Conservation (phyloP, 1,284 basidiomycete species). For the Pseudozyma tsukubaensis region DNA sequence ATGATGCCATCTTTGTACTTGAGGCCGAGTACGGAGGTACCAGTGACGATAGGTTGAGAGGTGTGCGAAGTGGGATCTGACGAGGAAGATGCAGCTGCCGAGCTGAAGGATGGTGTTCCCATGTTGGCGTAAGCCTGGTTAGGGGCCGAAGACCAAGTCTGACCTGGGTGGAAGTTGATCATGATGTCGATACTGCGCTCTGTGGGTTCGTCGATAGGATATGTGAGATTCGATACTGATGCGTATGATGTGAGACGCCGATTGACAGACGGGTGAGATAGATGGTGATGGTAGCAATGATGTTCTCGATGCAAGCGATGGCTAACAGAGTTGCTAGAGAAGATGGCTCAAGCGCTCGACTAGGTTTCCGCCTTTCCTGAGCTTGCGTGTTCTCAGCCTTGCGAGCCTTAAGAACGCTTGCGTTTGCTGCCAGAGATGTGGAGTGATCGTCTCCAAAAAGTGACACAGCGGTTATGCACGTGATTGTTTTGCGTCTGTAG, state of each 20-base stretch:
- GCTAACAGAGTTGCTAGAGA: neutral
- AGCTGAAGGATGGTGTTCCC: conserved; percentile 65
- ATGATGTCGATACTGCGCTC: conserved; percentile 5
- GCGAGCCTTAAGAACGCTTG: conserved; percentile 23
- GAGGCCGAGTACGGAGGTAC: conserved; percentile 92
- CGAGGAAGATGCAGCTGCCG: conserved; percentile 34
- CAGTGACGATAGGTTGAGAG: conserved; percentile 92
- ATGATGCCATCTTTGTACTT: conserved; percentile 97
- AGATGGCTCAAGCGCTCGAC: conserved; percentile 36
- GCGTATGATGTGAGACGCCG: neutral
- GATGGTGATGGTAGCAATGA: neutral
- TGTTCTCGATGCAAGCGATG: neutral
- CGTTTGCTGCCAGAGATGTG: conserved; percentile 20
- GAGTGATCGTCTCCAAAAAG: conserved; percentile 38
- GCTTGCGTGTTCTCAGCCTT: conserved; percentile 38
- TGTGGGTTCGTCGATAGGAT: neutral
- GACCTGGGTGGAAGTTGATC: conserved; percentile 51
- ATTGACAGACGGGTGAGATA: neutral
- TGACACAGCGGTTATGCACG: neutral
- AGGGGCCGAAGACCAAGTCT: conserved; percentile 52
- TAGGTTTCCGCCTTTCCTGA: neutral
- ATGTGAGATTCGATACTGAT: neutral
- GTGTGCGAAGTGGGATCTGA: conserved; percentile 46
- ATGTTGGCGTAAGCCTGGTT: conserved; percentile 31
- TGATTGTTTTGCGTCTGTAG: neutral